Percentiles rank a stretch among this genome's conserved stretches.
These are phyloP conservation scores for Monilinia laxa DNA, from an alignment of 2,329 filamentous ascomycete genomes.

Conservation along the genomic window DNA sequence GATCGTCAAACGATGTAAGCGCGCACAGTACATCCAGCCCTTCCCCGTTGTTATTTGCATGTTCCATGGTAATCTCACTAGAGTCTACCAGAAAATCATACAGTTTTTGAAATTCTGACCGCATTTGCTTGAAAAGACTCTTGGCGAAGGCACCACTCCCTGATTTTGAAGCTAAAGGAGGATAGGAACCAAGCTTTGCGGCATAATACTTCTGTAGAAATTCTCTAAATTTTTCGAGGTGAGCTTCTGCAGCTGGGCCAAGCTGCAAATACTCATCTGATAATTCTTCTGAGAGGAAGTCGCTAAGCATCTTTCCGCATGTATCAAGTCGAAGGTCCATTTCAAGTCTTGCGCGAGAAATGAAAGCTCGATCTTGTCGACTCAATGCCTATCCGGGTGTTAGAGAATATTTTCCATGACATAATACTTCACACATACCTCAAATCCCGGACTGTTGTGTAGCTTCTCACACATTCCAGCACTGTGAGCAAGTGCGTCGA, in stretches of 20 bases:
- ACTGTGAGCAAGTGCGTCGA: slow-evolving; percentile 73
- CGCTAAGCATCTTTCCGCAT: slow-evolving; percentile 59
- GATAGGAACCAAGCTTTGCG: slow-evolving; percentile 68
- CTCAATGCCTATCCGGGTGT: slow-evolving; percentile 47
- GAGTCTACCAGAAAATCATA: slow-evolving; percentile 71
- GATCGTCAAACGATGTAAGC: slow-evolving; percentile 63
- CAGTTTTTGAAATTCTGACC: slow-evolving; percentile 66
- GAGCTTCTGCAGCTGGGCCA: slow-evolving; percentile 57
- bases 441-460: slow-evolving; percentile 56
- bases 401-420: slow-evolving; percentile 6
- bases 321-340: slow-evolving; percentile 62
- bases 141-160: slow-evolving; percentile 53
- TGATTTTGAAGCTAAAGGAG: slow-evolving; percentile 48
- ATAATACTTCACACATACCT: slow-evolving; percentile 47
- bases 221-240: slow-evolving; percentile 70
- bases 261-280: slow-evolving; percentile 66
- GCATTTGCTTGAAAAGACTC: slow-evolving; percentile 59
- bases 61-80: slow-evolving; percentile 46
- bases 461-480: slow-evolving; percentile 71
- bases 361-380: slow-evolving; percentile 59
- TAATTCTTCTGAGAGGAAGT: slow-evolving; percentile 70
- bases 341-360: slow-evolving; percentile 61
- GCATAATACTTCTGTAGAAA: slow-evolving; percentile 68
- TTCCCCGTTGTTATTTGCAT: slow-evolving; percentile 54
- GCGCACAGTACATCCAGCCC: slow-evolving; percentile 71